Percentiles rank a stretch among this genome's conserved stretches.
phyloP scores from a whole-genome alignment of 176 grass and related monocot species.

The Poa annua region DNA sequence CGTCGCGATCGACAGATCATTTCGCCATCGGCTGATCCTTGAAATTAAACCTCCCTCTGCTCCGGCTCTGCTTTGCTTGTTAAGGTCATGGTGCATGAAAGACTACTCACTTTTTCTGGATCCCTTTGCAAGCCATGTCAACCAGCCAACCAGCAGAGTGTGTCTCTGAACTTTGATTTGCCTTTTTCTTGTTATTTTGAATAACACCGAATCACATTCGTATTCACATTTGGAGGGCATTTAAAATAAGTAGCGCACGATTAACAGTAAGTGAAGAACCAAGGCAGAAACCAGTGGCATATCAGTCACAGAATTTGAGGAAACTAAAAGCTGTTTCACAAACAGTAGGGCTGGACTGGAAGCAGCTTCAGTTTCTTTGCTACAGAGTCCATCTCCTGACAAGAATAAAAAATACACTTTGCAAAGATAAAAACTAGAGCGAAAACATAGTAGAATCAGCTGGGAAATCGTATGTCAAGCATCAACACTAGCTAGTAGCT shows the following conservation, averaged over 20 bases:
- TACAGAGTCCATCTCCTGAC: background rate
- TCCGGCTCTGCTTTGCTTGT: background rate
- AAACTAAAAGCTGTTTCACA: background rate
- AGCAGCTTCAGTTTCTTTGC: constrained; percentile 2
- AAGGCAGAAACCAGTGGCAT: too few relatives aligned
- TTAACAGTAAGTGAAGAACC: too few relatives aligned
- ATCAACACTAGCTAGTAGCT: constrained; percentile 41
- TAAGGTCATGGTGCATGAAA: background rate
- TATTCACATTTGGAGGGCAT: too few relatives aligned
- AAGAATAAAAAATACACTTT: background rate
- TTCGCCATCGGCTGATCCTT: background rate
- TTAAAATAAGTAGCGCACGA: too few relatives aligned
- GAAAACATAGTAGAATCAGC: constrained; percentile 29
- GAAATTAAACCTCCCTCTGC: background rate
- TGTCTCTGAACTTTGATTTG: too few relatives aligned
- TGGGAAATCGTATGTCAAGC: background rate
- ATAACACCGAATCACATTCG: too few relatives aligned
- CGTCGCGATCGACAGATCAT: background rate
- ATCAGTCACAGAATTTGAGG: background rate
- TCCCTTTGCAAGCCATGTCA: background rate
- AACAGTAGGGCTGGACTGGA: background rate
- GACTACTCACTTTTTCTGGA: background rate
- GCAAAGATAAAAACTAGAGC: background rate
- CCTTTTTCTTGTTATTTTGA: background rate
- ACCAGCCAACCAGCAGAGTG: background rate